A percentile compares a stretch with the other conserved stretches of the same genome.
phyloP scores from a whole-genome alignment of 2,329 filamentous ascomycete species.

The Talaromyces funiculosus region DNA sequence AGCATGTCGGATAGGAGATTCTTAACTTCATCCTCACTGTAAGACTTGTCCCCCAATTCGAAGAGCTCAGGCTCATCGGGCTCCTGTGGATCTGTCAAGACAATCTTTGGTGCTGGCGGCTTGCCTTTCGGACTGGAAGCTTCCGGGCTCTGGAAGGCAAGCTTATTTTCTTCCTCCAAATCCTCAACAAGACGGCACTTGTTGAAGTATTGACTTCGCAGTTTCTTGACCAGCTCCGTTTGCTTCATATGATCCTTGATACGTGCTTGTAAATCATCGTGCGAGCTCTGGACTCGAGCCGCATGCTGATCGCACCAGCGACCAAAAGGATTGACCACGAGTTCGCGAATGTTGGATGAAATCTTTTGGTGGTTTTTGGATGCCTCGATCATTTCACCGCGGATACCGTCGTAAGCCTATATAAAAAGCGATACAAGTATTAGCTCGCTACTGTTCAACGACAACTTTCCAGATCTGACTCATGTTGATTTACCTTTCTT shows the following conservation, averaged over 20 bases:
- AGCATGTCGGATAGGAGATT: constrained; percentile 83
- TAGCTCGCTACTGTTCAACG: neutral
- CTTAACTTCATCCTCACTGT: constrained; percentile 80
- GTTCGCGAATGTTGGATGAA: constrained; percentile 88
- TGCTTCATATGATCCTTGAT: constrained; percentile 94
- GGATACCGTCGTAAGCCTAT: constrained; percentile 89
- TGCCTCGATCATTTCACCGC: constrained; percentile 86
- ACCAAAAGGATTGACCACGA: constrained; percentile 89
- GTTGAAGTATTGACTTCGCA: constrained; percentile 96
- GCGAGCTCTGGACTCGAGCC: constrained; percentile 80
- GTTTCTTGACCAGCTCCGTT: constrained; percentile 81
- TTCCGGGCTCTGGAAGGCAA: constrained; percentile 85
- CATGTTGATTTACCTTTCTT: constrained; percentile 67
- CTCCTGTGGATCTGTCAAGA: constrained; percentile 68
- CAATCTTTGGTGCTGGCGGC: constrained; percentile 64
- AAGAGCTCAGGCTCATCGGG: constrained; percentile 70
- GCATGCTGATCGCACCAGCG: constrained; percentile 97
- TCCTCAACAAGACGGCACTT: constrained; percentile 96
- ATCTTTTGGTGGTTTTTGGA: constrained; percentile 90
- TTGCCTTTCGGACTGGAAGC: constrained; percentile 56
- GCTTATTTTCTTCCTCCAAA: constrained; percentile 95
- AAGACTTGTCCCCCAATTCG: constrained; percentile 86
- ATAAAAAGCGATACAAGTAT: neutral
- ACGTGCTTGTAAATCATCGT: constrained; percentile 84
- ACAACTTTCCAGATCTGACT: neutral